Base-by-base conservation (phyloP, 495 filamentous ascomycete genomes). In the Aspergillus egyptiacus region DNA sequence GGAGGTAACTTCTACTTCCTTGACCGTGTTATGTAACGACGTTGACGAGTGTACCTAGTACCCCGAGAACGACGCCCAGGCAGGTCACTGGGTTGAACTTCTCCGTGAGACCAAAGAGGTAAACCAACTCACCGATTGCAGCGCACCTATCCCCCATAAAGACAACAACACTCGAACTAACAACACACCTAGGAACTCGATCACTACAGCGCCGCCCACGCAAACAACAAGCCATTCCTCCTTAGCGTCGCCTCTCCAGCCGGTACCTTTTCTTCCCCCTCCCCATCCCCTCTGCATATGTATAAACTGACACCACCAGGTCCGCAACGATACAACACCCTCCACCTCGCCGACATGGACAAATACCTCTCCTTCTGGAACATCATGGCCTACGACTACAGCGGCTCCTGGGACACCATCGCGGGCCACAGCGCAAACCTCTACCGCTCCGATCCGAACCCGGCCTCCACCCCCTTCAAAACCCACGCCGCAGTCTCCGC, bases 361-460 rank as follows among this genome's bases (percentile, higher is more conserved):
- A 62, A 60, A 15, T 78, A 80, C 39, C 69, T 95, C 20, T 87
- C 95, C 66, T 84, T 87, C 57, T 93, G 85, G 79, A 71, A 71
- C 50, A 65, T 78, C 5, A 91, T 91, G 86, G 83, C 84, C 6
- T 91, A 91, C 63, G 86, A 91, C 64, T 91, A 84, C 53, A 75
- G 84, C 18, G 84, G 86, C 41, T 75, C 76, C 35, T 96, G 87
- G 89, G 84, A 85, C 58, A 51, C 65, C 11, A 65, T 62, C 1
- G 72, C 85, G 10, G 87, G 85, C 15, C 85, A 95, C 66, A 83
- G 88, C 62, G 72, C 87, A n/a, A 95, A 95, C 59, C 65, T 95
- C 38, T 87, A 71, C 62, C 54, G 65, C n/a, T 82, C 75, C 24
- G 41, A 50, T 13, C 33, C 64, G 9, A 78, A 78, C 56, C 77